Base-by-base conservation (phyloP, 352 stramenopile species). In the Globisporangium heterothallicum region DNA sequence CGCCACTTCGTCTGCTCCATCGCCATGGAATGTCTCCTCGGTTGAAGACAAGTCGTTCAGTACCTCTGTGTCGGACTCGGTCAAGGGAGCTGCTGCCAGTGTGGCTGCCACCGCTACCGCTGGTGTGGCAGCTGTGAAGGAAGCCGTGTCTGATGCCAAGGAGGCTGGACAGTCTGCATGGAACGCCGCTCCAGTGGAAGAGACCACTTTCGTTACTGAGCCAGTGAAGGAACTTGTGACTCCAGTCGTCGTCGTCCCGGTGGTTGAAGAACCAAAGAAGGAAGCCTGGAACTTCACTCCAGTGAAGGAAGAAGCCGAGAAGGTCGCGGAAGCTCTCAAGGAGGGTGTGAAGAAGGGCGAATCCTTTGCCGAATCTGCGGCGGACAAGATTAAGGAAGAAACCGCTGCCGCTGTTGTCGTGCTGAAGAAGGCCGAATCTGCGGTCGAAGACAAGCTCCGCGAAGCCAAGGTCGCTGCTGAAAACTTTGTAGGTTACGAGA, bases 401-500 rank as follows among this genome's bases (percentile, higher is more conserved):
- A 36, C 61, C 14, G 63, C 56, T 6, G 51, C 61, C 10, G 54
- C 51, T 2, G 46, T 57, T 7, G 34, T 54, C 3, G 43, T 59
- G 18, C 16, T 59, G 32, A 68, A 68, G 61, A 61, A 64, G 57
- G 42, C 49, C n/a, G 50, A 57, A 32, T 46, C 36, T 9, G 41
- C 42, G 12, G 56, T 63, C 24, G 46, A 68, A 46, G 53, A 56
- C 42, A 58, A 63, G 40, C 53, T 61, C 42, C 71, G 67, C 48
- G 63, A 78, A 49, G 68, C 74, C 56, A 70, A 80, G 53, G 56
- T 72, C 42, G 64, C 56, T 58, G 50, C 78, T 48, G 70, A 80
- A 73, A 71, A 58, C 56, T 62, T 86, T 12, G 74, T 84, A 53
- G 70, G 75, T 46, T 89, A 89, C 74, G 70, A 82, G 53, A 86